phyloP scores from a whole-genome alignment of 1,284 basidiomycete species.

The Tilletia horrida region DNA sequence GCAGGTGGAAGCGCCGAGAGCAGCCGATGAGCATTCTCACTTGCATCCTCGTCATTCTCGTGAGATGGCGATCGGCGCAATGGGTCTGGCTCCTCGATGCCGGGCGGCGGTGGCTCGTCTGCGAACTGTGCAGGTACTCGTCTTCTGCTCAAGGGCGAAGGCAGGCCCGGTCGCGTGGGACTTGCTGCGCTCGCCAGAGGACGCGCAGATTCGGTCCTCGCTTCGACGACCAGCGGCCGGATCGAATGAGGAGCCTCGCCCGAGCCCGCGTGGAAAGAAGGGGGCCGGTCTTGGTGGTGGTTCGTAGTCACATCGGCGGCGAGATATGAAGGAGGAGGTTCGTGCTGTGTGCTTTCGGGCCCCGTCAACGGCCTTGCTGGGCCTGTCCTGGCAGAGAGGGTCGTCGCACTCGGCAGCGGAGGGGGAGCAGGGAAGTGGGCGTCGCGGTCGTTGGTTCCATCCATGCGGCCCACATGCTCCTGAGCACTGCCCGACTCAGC shows the following conservation, averaged over 20 bases:
- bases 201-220: no score
- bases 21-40: neutral
- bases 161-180: no score
- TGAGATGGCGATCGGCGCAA: neutral
- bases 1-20: neutral
- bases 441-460: no score
- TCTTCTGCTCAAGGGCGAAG: no score
- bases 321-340: constrained; percentile 12
- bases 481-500: no score
- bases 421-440: no score
- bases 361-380: neutral
- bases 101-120: neutral
- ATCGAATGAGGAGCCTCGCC: neutral
- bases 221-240: neutral
- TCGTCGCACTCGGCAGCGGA: no score
- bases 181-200: no score
- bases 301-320: neutral
- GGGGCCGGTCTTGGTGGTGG: neutral
- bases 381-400: neutral
- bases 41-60: no score
- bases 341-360: neutral
- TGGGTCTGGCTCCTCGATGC: neutral
- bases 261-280: neutral
- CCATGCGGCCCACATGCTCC: no score
- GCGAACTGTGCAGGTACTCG: neutral